phyloP scores from a whole-genome alignment of 208 protist genomes.

The Leishmania braziliensis region DNA sequence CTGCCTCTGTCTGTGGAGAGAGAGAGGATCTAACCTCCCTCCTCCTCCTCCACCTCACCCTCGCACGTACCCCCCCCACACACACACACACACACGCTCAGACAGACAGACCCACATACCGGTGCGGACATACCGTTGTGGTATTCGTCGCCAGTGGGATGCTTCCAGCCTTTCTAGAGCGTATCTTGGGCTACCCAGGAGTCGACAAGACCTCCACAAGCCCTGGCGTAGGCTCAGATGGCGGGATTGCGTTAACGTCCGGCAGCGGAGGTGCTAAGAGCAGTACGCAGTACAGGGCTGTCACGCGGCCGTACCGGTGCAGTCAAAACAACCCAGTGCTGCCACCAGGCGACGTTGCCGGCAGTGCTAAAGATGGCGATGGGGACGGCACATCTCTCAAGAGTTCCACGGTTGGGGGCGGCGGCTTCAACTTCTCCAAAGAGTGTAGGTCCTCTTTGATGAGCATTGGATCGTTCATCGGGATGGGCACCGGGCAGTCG shows the following conservation, averaged over 20 bases:
- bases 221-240: not conserved
- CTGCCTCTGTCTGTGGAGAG: not conserved
- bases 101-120: not conserved
- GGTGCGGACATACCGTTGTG: not conserved
- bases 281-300: slow-evolving; percentile 26
- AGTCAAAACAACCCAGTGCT: slow-evolving; percentile 12
- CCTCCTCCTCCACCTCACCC: not conserved
- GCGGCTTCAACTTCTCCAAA: not conserved
- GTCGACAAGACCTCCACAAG: not conserved
- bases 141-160: not conserved
- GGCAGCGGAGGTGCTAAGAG: not conserved
- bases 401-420: not conserved
- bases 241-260: not conserved
- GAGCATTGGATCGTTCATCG: not conserved
- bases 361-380: not conserved
- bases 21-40: not conserved
- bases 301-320: slow-evolving; percentile 34
- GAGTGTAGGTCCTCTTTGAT: not conserved
- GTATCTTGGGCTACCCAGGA: slow-evolving; percentile 14
- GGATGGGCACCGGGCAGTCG: not conserved
- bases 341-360: not conserved
- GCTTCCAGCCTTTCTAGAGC: slow-evolving; percentile 25
- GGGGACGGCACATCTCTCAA: not conserved
- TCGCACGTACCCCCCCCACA: not conserved
- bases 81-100: not conserved